Base-by-base conservation (phyloP, 169 alveolate species). In the Plasmodium gaboni region DNA sequence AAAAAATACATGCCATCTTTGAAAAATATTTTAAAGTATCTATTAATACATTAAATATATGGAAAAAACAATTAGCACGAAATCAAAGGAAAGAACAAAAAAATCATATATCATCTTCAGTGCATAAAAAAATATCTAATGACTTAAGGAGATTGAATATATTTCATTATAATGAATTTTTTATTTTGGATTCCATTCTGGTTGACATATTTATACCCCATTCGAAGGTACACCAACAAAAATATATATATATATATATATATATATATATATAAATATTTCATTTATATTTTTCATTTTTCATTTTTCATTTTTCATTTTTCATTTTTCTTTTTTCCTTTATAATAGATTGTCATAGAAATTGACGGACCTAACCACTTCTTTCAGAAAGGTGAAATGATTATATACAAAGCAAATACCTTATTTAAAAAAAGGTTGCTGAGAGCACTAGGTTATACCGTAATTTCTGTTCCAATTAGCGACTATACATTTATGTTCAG, bases 41-140 rank as follows among this genome's bases (percentile, higher is more conserved):
- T 42, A 7, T 51, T 7, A 78, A 19, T 22, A 64, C 78, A 13
- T 67, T 78, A n/a, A 78, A 65, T 78, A 78, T 78, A 78, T 78
- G 89, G 89, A 78, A 64, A 78, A 78, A 78, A 63, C 89, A 78
- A 46, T 60, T 78, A 46, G 89, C 89, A 15, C 64, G 89, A 64
- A 78, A 78, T 78, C 89, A 78, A 38, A 65, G 89, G 24, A 78
- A 57, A 78, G 89, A 78, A 46, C 78, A 78, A 51, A 78, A 78
- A 48, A 64, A 64, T n/a, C 68, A 50, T 26, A 50, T 78, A 26
- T 78, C 89, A 7, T 78, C 89, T 8, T 78, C 89, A 46, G 89
- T 65, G 2, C 89, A 78, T 78, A 78, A 65, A 69, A 78, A 78
- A 64, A 64, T 78, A 15, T 78, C 89, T 10, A 51, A 64, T 51